Evolutionary conservation across 1,284 basidiomycete species (phyloP), one percentile per base, ranked within the genome.

Genomic region (Peniophora sp.): DNA sequence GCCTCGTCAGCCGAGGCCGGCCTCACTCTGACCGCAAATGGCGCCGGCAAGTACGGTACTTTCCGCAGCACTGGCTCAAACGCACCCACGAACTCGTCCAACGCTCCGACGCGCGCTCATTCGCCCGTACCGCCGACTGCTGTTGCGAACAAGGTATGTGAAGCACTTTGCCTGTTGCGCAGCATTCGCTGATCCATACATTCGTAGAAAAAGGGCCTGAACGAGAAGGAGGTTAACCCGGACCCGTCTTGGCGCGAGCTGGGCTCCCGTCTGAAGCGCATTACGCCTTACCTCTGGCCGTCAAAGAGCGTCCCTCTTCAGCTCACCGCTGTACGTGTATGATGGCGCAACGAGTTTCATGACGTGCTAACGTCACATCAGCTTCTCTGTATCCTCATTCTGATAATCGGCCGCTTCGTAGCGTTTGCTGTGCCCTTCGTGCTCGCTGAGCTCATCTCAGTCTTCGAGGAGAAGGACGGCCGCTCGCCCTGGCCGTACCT

Each of bases 211-310:
- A 76, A 75, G 57, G 18, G 37, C n/a, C 37, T 41, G n/a, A 41
- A 41, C 15, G 80, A 78, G 61, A 73, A 75, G 44, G 81, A 85
- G 51, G 71, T 84, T 34, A 67, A 71, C 5, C 68, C 78, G 27
- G 83, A 85, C 56, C 83, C 83, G 9, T 75, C 82, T 3, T 88
- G 84, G 85, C 56, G 64, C 37, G 84, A 86, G 63, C 66, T 83
- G 45, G 72, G 72, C 65, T 68, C 63, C 20, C 78, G 85, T 48
- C 68, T 91, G 52, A 68, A 71, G 47, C 78, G 78, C 51, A 72
- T 93, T 35, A 69, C 76, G 23, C 91, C 90, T 3, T 90, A 89
- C 68, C 78, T 94, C 10, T 94, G 90, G 90, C 91, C 91, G 5
- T 75, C 74, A 49, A 83, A 83, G 59, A 80, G 73, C 56, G 58